These are phyloP conservation scores for Urtica urens DNA, from an alignment of 306 rosid species.

Conservation along the genomic window DNA sequence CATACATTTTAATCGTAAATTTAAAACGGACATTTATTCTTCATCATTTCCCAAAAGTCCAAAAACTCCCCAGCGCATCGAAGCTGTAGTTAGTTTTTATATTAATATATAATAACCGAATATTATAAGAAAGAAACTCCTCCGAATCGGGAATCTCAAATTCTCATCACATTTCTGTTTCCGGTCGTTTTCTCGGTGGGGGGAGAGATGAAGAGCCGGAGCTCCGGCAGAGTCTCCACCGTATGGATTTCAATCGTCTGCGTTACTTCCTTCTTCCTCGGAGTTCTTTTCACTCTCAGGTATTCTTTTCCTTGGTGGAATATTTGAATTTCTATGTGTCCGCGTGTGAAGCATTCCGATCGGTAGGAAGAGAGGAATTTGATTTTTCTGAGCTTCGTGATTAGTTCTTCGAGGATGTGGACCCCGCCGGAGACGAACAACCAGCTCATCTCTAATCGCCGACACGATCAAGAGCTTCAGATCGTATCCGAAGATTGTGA, in stretches of 20 bases:
- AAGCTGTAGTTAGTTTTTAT: too few species aligned
- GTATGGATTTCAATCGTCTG: conserved; percentile 87
- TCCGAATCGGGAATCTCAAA: background rate
- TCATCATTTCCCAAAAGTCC: too few species aligned
- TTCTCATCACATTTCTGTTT: background rate
- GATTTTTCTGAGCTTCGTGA: background rate
- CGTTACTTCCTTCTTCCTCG: conserved; percentile 54
- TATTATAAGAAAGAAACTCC: background rate
- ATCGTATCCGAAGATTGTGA: conserved; percentile 53
- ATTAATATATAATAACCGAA: too few species aligned
- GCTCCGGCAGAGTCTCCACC: conserved; percentile 51
- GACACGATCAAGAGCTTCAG: conserved; percentile 60
- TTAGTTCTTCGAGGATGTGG: conserved; percentile 49
- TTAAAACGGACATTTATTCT: too few species aligned
- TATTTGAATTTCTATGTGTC: too few species aligned
- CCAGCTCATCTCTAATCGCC: conserved; percentile 42
- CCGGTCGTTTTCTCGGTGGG: background rate
- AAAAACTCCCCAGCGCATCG: too few species aligned
- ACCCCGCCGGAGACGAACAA: conserved; percentile 49
- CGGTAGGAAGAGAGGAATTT: too few species aligned
- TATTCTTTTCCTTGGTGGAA: background rate
- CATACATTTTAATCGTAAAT: too few species aligned
- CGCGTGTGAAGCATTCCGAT: too few species aligned
- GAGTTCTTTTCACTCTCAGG: conserved; percentile 81
- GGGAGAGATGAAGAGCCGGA: conserved; percentile 46